phyloP scores from a whole-genome alignment of 176 grass and related monocot species.

The Leersia perrieri region DNA sequence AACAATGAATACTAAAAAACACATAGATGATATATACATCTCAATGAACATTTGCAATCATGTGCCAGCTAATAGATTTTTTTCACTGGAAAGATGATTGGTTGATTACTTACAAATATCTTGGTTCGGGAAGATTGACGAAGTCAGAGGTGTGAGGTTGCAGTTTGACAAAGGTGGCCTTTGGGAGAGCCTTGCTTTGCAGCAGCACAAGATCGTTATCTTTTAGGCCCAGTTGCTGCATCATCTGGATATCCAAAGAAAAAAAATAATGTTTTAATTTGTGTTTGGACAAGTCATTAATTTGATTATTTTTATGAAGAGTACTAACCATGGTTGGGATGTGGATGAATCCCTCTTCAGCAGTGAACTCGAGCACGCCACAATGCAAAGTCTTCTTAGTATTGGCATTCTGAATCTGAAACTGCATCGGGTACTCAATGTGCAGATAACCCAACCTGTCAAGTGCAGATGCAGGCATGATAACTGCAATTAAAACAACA shows the following conservation, averaged over 20 bases:
- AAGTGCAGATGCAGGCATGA: constrained; percentile 74
- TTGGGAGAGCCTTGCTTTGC: constrained; percentile 53
- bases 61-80: too few species aligned
- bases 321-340: constrained; percentile 57
- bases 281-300: neutral
- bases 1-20: too few species aligned
- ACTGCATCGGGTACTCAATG: constrained; percentile 57
- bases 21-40: too few species aligned
- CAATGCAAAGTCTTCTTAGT: constrained; percentile 39
- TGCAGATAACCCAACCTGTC: constrained; percentile 47
- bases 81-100: too few species aligned
- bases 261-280: neutral
- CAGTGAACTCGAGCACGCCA: constrained; percentile 68
- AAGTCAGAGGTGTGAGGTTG: constrained; percentile 71
- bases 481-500: constrained; percentile 40
- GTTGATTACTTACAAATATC: constrained; percentile 40
- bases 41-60: too few species aligned
- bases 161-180: constrained; percentile 68
- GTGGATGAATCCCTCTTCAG: constrained; percentile 79
- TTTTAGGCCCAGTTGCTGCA: constrained; percentile 53
- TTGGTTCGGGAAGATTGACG: constrained; percentile 29
- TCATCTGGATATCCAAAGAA: constrained; percentile 47
- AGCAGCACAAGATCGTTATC: constrained; percentile 56
- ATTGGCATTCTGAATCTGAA: constrained; percentile 51
- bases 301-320: neutral